phyloP scores from a whole-genome alignment of 116 monocot species.

The Trichopus zeylanicus region DNA sequence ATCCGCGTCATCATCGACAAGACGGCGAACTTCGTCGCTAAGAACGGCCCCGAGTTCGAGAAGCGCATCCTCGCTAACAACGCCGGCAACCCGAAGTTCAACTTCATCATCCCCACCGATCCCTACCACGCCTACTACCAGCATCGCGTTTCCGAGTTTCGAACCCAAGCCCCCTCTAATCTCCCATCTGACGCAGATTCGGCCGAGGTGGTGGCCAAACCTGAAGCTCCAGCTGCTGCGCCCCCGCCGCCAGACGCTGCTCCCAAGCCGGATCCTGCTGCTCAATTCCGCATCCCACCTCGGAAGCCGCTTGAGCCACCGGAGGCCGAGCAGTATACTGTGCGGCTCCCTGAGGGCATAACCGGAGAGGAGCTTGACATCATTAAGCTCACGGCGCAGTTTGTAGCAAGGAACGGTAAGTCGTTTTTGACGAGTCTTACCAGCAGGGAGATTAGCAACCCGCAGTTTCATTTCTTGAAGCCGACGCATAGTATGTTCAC shows the following conservation, averaged over 20 bases:
- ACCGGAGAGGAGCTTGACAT: slow-evolving; percentile 95
- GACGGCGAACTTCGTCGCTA: slow-evolving; percentile 71
- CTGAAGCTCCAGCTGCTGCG: slow-evolving; percentile 7
- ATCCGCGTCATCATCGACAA: slow-evolving; percentile 82
- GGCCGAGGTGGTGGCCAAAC: no score
- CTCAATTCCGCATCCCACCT: slow-evolving; percentile 42
- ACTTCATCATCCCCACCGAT: slow-evolving; percentile 62
- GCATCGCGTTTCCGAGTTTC: slow-evolving; percentile 52
- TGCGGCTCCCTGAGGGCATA: slow-evolving; percentile 83
- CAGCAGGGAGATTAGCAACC: slow-evolving; percentile 55
- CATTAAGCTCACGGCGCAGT: slow-evolving; percentile 94
- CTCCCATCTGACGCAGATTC: no score
- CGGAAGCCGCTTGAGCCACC: slow-evolving; percentile 75
- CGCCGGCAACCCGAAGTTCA: slow-evolving; percentile 70
- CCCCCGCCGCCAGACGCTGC: not conserved
- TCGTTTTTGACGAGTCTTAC: slow-evolving; percentile 60
- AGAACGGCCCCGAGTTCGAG: slow-evolving; percentile 89
- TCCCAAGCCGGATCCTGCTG: slow-evolving; percentile 7
- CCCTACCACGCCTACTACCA: slow-evolving; percentile 90
- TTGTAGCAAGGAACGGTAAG: slow-evolving; percentile 87
- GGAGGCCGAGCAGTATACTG: slow-evolving; percentile 82
- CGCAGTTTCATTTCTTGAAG: slow-evolving; percentile 83
- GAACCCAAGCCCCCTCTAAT: slow-evolving; percentile 3
- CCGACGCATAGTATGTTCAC: slow-evolving; percentile 98
- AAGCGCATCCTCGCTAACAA: slow-evolving; percentile 62